phyloP scores from a whole-genome alignment of 2,329 filamentous ascomycete genomes.

The Alternaria gansuensis region DNA sequence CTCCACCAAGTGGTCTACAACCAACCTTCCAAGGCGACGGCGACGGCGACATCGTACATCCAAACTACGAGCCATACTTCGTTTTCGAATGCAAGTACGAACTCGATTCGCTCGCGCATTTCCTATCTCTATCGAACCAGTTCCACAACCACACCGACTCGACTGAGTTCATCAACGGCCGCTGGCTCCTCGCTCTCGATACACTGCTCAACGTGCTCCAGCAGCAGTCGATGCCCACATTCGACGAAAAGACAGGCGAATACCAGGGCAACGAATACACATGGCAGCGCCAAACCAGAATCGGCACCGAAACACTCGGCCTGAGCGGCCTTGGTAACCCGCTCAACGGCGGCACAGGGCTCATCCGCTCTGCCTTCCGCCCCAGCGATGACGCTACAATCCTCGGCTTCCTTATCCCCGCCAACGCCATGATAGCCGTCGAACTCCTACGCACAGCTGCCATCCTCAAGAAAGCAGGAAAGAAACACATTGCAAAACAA shows the following conservation, averaged over 20 bases:
- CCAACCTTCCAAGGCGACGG: slow-evolving; percentile 82
- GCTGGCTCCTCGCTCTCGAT: slow-evolving; percentile 82
- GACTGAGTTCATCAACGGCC: slow-evolving; percentile 76
- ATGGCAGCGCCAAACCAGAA: slow-evolving; percentile 81
- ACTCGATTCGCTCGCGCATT: slow-evolving; percentile 92
- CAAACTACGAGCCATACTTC: slow-evolving; percentile 79
- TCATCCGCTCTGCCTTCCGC: slow-evolving; percentile 90
- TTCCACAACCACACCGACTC: slow-evolving; percentile 84
- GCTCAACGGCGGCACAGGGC: slow-evolving; percentile 80
- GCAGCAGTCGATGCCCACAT: slow-evolving; percentile 82
- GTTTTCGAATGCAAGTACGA: slow-evolving; percentile 99
- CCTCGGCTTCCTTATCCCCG: slow-evolving; percentile 91
- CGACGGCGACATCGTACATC: slow-evolving; percentile 85
- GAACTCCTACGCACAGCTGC: slow-evolving; percentile 79
- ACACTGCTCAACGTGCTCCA: slow-evolving; percentile 77
- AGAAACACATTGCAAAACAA: slow-evolving; percentile 60
- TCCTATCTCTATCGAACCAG: slow-evolving; percentile 84
- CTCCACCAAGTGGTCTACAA: slow-evolving; percentile 78
- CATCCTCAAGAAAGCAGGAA: slow-evolving; percentile 70
- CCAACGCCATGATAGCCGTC: slow-evolving; percentile 95
- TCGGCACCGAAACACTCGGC: slow-evolving; percentile 88
- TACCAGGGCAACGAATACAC: slow-evolving; percentile 82
- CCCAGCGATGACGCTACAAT: slow-evolving; percentile 96
- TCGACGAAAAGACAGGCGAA: slow-evolving; percentile 70
- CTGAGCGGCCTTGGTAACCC: slow-evolving; percentile 90